phyloP scores from a whole-genome alignment of 2,329 filamentous ascomycete genomes.

The Aspergillus uvarum region DNA sequence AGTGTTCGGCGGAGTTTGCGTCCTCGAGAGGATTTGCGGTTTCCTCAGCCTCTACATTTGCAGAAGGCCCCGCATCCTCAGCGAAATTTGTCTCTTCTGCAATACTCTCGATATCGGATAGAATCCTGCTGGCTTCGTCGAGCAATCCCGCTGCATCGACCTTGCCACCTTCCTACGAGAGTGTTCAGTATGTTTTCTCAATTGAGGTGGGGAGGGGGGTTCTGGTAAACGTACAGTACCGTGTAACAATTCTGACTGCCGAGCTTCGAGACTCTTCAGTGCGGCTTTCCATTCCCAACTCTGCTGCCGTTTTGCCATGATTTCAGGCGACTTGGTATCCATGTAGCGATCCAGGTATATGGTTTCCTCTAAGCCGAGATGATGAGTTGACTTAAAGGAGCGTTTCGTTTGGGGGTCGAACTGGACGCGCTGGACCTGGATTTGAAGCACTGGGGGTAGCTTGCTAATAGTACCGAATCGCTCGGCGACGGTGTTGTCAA shows the following conservation, averaged over 20 bases:
- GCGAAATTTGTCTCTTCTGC: constrained; percentile 32
- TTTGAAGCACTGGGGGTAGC: constrained; percentile 82
- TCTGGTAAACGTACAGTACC: constrained; percentile 27
- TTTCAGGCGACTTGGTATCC: constrained; percentile 58
- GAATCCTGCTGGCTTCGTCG: constrained; percentile 40
- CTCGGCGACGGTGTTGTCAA: constrained; percentile 59
- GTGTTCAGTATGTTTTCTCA: constrained; percentile 8
- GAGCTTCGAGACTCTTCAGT: constrained; percentile 56
- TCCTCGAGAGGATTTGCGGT: constrained; percentile 13
- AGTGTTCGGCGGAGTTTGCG: constrained; percentile 33
- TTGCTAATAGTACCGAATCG: constrained; percentile 70
- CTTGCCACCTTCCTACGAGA: constrained; percentile 22
- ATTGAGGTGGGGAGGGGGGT: not conserved
- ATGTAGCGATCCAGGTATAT: constrained; percentile 89
- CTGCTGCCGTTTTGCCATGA: constrained; percentile 65
- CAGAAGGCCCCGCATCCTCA: constrained; percentile 27
- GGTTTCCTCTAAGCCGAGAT: constrained; percentile 74
- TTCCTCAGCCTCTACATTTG: not conserved
- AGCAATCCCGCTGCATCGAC: constrained; percentile 34
- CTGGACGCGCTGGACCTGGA: constrained; percentile 81
- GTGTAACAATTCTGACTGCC: constrained; percentile 45
- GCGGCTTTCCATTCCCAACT: constrained; percentile 73
- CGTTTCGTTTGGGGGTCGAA: constrained; percentile 62
- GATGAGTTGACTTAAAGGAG: constrained; percentile 71
- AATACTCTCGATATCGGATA: constrained; percentile 44